Base-by-base conservation (phyloP, 2,329 filamentous ascomycete genomes). In the Botrytis fabae region DNA sequence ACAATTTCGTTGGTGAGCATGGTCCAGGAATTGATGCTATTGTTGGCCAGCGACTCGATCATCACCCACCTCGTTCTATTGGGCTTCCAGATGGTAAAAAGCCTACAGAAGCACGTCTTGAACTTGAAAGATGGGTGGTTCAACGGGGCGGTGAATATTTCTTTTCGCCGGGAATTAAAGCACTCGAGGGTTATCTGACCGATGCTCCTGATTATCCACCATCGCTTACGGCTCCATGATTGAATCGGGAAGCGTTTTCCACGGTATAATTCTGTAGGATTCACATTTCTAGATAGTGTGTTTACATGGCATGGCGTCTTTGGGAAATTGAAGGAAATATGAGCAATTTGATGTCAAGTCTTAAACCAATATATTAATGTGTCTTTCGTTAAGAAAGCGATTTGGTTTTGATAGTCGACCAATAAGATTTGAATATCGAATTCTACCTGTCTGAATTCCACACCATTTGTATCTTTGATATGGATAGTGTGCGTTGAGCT, bases 81-180 rank as follows among this genome's bases (percentile, higher is more conserved):
- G 76, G 75, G 14, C 75, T 79, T 25, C 75, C 76, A 22, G 75
- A 78, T 71, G 76, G 75, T 9, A 69, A 71, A 6, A 71, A 74
- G 3, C 69, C 76, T 22, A 75, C 75, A 1, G 72, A 77, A 20
- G 73, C 72, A 38, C 61, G 81, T n/a, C 35, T 76, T n/a, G 75
- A 79, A 51, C 75, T 76, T 63, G 69, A 73, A 40, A 77, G 78
- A 69, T 85, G 84, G 81, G 84, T 85, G 4, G 76, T 83, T 48
- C 80, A 82, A 0, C 81, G 78, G 42, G 84, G 84, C 22, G 84
- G 84, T 7, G 84, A 85, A 73, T 85, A 85, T 71, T 85, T 85
- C 79, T 85, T 85, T 76, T 80, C 82, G 38, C 84, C 84, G 10
- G 84, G 82, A 2, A 81, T 85, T 60, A 70, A 78, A 32, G 77